Percentiles rank a stretch among this genome's conserved stretches.
Evolutionary conservation across 2,329 filamentous ascomycete genomes (phyloP).

Genomic region (Monosporascus sp.): DNA sequence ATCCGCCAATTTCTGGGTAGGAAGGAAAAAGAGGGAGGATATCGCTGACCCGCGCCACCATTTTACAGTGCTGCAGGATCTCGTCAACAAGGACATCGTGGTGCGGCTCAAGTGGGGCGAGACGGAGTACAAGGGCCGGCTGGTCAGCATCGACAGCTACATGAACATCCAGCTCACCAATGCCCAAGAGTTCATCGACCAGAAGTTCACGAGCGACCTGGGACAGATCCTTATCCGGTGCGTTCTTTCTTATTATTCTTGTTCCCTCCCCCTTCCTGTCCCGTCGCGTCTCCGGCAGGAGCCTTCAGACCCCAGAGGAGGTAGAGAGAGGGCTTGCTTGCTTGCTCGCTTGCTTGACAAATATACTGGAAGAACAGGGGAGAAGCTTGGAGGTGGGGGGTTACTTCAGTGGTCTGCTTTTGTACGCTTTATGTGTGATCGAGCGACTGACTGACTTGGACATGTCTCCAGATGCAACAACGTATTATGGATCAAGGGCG

Average conservation of each 20-base stretch:
- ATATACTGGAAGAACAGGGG: too few species aligned
- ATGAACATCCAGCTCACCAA: constrained; percentile 96
- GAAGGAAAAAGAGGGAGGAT: not conserved
- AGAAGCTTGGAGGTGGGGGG: not conserved
- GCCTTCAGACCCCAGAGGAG: not conserved
- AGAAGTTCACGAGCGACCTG: constrained; percentile 76
- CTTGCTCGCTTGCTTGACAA: too few species aligned
- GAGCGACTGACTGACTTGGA: not conserved
- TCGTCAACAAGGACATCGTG: constrained; percentile 80
- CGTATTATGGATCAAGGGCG: constrained; percentile 81
- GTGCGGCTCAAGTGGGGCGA: constrained; percentile 97
- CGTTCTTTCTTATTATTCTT: constrained; percentile 14
- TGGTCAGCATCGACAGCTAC: constrained; percentile 94
- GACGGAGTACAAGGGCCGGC: constrained; percentile 90
- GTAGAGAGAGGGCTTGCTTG: not conserved
- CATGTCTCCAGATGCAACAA: constrained; percentile 65
- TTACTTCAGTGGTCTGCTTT: not conserved
- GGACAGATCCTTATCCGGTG: constrained; percentile 92
- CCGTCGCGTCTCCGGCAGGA: too few species aligned
- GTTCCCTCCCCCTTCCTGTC: too few species aligned
- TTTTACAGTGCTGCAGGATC: not conserved
- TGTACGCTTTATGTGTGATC: not conserved
- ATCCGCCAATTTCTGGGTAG: not conserved
- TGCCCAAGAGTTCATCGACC: constrained; percentile 88
- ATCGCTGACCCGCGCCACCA: too few species aligned